A percentile compares a stretch with the other conserved stretches of the same genome.
Evolutionary conservation across 2,329 filamentous ascomycete species (phyloP).

Genomic region (Penicillium nordicum): DNA sequence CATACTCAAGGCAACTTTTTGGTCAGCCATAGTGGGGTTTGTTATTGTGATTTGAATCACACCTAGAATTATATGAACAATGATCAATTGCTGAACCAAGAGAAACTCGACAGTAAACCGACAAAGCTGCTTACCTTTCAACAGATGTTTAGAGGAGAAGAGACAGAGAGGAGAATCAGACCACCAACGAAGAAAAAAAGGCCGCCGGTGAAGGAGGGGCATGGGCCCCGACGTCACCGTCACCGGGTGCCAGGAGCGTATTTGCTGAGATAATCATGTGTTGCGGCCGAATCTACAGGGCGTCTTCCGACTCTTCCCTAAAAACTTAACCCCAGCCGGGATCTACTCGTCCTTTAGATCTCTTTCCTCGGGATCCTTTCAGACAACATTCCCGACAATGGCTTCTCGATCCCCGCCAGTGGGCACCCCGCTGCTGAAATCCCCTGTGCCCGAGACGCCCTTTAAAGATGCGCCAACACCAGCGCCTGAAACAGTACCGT

Average conservation of each 20-base stretch:
- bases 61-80: slow-evolving; percentile 9
- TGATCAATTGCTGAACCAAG: slow-evolving; percentile 21
- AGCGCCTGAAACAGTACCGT: slow-evolving; percentile 51
- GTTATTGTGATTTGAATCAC: slow-evolving; percentile 14
- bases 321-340: slow-evolving; percentile 26
- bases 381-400: slow-evolving; percentile 27
- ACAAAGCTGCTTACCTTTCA: slow-evolving; percentile 9
- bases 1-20: slow-evolving; percentile 67
- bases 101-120: background rate
- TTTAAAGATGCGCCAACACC: slow-evolving; percentile 26
- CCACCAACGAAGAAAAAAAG: slow-evolving; percentile 14
- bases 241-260: slow-evolving; percentile 6
- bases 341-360: slow-evolving; percentile 19
- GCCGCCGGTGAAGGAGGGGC: slow-evolving; percentile 33
- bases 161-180: slow-evolving; percentile 6
- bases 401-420: slow-evolving; percentile 34
- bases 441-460: slow-evolving; percentile 36
- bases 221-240: slow-evolving; percentile 37
- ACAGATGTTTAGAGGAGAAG: slow-evolving; percentile 15
- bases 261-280: background rate
- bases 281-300: background rate
- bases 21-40: slow-evolving; percentile 58
- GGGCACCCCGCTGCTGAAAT: slow-evolving; percentile 44
- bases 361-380: slow-evolving; percentile 13
- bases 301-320: slow-evolving; percentile 37